Evolutionary conservation across 495 filamentous ascomycete species (phyloP).

Genomic region (Letharia lupina): DNA sequence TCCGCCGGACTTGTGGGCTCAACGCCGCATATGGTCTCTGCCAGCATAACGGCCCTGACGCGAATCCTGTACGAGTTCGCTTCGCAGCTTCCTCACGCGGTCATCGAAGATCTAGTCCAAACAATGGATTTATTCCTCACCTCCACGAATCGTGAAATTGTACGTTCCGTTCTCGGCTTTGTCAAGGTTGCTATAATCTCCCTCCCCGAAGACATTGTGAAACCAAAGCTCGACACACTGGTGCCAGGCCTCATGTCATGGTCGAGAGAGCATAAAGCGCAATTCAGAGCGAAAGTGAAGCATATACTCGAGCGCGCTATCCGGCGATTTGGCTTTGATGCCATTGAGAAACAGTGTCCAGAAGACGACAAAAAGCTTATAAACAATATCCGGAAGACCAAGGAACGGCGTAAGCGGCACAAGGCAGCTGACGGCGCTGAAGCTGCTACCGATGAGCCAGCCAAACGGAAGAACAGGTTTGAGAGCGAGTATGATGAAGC

Average conservation of each 20-base stretch:
- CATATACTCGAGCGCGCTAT: conserved; percentile 92
- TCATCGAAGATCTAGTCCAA: conserved; percentile 72
- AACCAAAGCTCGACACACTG: conserved; percentile 60
- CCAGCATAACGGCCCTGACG: conserved; percentile 84
- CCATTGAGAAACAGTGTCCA: conserved; percentile 65
- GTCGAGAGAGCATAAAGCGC: conserved; percentile 95
- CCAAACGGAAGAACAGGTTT: conserved; percentile 51
- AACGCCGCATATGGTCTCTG: conserved; percentile 91
- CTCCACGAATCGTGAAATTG: conserved; percentile 91
- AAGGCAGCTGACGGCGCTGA: conserved; percentile 39
- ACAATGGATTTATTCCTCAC: conserved; percentile 93
- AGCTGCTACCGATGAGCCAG: conserved; percentile 19
- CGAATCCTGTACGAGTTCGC: conserved; percentile 87
- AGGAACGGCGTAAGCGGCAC: conserved; percentile 77
- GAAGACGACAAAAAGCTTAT: conserved; percentile 85
- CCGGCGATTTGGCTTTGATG: conserved; percentile 73
- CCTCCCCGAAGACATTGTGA: conserved; percentile 65
- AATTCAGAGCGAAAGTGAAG: conserved; percentile 93
- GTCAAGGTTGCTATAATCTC: conserved; percentile 91
- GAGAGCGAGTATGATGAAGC: conserved; percentile 93
- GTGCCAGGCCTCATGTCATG: conserved; percentile 88
- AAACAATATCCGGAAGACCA: conserved; percentile 84
- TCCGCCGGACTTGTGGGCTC: conserved; percentile 85
- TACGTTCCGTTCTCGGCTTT: conserved; percentile 85
- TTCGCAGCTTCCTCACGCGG: conserved; percentile 43